Evolutionary conservation across 768 basidiomycete species (phyloP), one percentile per base, ranked within the genome.

Genomic region (Naematelia aurantialba): DNA sequence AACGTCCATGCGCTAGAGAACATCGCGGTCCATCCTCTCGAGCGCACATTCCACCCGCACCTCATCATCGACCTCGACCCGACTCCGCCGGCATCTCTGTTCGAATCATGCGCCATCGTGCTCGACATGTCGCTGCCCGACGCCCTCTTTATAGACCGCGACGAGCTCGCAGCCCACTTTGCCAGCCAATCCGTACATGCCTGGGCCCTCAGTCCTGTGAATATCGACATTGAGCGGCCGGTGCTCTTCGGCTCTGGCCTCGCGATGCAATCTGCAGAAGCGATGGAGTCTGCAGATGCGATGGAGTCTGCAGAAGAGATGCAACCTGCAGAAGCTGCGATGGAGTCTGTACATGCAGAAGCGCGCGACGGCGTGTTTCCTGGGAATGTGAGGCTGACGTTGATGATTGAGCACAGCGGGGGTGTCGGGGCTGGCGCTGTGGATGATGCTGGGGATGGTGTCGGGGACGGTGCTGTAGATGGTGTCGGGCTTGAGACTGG

Each of bases 121-220:
- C 34, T 66, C 26, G 26, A 22, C 4, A 25, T 63, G 3, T 17
- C 19, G 31, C 29, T 68, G 13, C 62, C 66, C 22, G 69, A 71
- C 51, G 60, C 31, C 19, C 17, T 71, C 11, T 71, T 71, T 47
- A 21, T 65, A 10, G 69, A 71, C 45, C 50, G 51, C 5, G 62
- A 68, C 42, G 65, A 71, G 42, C 24, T 71, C 25, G 24, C 21
- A 8, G 53, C 55, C 56, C 14, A 24, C n/a, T 58, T 51, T 45
- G 27, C 26, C 30, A 51, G 39, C 3, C 11, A 31, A 55, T 25
- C 25, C 45, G 1, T 34, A n/a, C 0, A 12, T 8, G 21, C 19
- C 17, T 61, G 60, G 62, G 54, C 22, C 1, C 19, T 66, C 21
- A 21, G 21, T 2, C 64, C 64, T 5, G 44, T 25, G 5, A 27